A percentile compares a stretch with the other conserved stretches of the same genome.
phyloP scores from a whole-genome alignment of 768 basidiomycete genomes.

The Lactarius psammicola region DNA sequence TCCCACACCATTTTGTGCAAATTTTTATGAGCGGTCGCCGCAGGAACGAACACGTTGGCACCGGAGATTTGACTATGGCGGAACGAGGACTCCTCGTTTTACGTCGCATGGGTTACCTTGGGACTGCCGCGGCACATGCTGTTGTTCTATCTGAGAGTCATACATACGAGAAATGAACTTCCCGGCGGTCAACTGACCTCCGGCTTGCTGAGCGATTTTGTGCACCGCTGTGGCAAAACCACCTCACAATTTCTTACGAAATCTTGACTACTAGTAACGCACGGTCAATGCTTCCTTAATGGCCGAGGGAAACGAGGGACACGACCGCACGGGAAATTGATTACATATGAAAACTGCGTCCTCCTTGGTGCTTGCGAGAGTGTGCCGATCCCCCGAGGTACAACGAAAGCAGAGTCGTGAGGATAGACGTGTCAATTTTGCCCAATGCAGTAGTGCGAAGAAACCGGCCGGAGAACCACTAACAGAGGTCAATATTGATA shows the following conservation, averaged over 20 bases:
- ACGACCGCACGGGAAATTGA: neutral
- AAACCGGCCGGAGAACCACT: neutral
- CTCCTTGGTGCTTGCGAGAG: neutral
- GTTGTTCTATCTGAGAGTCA: neutral
- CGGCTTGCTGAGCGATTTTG: neutral
- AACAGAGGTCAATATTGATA: neutral
- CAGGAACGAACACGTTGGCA: neutral
- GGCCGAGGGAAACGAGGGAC: neutral
- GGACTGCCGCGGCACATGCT: neutral
- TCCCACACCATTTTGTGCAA: slow-evolving; percentile 8
- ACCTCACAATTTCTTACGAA: slow-evolving; percentile 1
- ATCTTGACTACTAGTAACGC: neutral
- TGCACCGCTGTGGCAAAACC: neutral
- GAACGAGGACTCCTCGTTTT: slow-evolving; percentile 1
- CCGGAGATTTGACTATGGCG: slow-evolving; percentile 5
- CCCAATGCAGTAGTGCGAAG: neutral
- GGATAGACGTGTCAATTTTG: neutral
- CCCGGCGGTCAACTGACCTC: slow-evolving; percentile 2
- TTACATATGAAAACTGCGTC: neutral
- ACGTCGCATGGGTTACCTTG: neutral
- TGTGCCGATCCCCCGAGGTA: neutral
- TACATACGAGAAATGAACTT: neutral
- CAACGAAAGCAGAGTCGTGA: neutral
- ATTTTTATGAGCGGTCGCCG: neutral
- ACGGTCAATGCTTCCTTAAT: neutral